Conservation (phyloP, 2,329 filamentous ascomycete genomes). For the Hypoxylon sp. region DNA sequence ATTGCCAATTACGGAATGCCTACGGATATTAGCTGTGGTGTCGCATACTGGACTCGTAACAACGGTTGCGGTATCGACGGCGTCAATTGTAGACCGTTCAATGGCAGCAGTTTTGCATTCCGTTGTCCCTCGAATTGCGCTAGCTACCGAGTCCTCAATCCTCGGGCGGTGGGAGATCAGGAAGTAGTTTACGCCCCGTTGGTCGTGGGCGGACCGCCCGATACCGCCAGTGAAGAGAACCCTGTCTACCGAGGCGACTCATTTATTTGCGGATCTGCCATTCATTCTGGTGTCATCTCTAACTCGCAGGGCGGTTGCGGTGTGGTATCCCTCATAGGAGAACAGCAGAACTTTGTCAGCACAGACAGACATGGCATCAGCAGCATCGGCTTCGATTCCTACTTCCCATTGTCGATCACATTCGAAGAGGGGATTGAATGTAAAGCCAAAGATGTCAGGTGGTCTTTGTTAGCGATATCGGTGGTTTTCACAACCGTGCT, state of each 20-base stretch:
- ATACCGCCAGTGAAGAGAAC: slow-evolving; percentile 57
- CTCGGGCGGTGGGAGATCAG: slow-evolving; percentile 80
- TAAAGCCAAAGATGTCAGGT: slow-evolving; percentile 82
- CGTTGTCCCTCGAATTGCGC: slow-evolving; percentile 81
- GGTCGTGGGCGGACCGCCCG: slow-evolving; percentile 76
- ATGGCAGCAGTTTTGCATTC: slow-evolving; percentile 78
- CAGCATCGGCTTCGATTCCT: slow-evolving; percentile 85
- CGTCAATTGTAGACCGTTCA: slow-evolving; percentile 81
- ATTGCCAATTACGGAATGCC: slow-evolving; percentile 78
- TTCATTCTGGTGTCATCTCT: slow-evolving; percentile 84
- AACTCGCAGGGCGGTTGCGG: slow-evolving; percentile 84
- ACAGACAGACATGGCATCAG: slow-evolving; percentile 80
- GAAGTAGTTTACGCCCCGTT: slow-evolving; percentile 75
- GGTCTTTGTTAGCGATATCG: slow-evolving; percentile 86
- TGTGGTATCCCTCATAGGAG: slow-evolving; percentile 81
- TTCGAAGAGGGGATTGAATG: slow-evolving; percentile 79
- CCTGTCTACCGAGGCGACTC: slow-evolving; percentile 89
- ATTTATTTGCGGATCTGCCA: slow-evolving; percentile 86
- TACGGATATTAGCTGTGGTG: slow-evolving; percentile 75
- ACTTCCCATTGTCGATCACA: slow-evolving; percentile 88
- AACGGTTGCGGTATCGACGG: slow-evolving; percentile 84
- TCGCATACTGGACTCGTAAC: slow-evolving; percentile 78
- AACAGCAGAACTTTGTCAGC: slow-evolving; percentile 73
- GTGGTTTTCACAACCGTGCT: slow-evolving; percentile 83
- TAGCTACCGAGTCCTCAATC: slow-evolving; percentile 76